These are phyloP conservation scores for Colletotrichum filicis DNA, from an alignment of 2,329 filamentous ascomycete genomes.

Conservation along the genomic window DNA sequence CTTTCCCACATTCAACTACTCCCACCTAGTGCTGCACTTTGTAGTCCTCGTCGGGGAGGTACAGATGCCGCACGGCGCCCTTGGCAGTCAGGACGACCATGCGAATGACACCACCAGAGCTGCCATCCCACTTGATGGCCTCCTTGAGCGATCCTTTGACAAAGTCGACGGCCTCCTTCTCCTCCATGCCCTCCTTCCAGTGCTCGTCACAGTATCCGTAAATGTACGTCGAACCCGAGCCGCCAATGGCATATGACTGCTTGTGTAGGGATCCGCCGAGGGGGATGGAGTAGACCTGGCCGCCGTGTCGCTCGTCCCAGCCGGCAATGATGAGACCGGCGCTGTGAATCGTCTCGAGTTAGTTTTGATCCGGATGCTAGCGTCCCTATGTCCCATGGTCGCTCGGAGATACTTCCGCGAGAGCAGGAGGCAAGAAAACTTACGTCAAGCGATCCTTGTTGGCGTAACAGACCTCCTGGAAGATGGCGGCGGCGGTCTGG, in stretches of 20 bases:
- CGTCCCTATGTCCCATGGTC: neutral
- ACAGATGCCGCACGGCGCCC: constrained; percentile 92
- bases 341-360: constrained; percentile 56
- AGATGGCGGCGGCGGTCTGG: constrained; percentile 93
- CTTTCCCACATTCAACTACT: constrained; percentile 43
- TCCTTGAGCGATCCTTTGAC: constrained; percentile 92
- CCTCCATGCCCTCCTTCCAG: constrained; percentile 95
- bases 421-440: constrained; percentile 44
- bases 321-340: constrained; percentile 99
- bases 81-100: constrained; percentile 95
- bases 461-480: constrained; percentile 97
- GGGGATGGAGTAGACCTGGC: constrained; percentile 97
- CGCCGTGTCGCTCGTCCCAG: constrained; percentile 93
- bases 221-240: constrained; percentile 98
- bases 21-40: constrained; percentile 68
- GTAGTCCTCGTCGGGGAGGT: constrained; percentile 93
- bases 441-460: constrained; percentile 96
- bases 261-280: constrained; percentile 97
- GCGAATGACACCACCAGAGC: constrained; percentile 96
- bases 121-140: constrained; percentile 99
- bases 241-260: constrained; percentile 94
- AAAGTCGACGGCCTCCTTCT: constrained; percentile 89
- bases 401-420: neutral
- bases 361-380: neutral
- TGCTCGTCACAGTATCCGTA: constrained; percentile 98